Evolutionary conservation across 2,329 filamentous ascomycete species (phyloP).

Genomic region (Aureobasidium sp.): DNA sequence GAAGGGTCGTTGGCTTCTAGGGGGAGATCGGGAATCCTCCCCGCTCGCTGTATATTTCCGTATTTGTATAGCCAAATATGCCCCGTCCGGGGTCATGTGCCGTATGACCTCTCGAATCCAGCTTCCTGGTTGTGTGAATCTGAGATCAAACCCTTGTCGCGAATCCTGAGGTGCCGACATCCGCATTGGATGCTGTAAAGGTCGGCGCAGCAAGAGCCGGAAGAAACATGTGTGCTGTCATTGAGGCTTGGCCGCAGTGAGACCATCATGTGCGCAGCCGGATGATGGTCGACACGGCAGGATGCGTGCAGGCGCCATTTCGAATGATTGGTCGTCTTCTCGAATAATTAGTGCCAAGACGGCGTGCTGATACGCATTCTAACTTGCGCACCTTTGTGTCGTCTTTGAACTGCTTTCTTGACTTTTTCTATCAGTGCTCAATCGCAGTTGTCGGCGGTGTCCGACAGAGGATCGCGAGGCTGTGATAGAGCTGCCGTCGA

Average conservation of each 20-base stretch:
- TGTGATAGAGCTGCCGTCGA: background rate
- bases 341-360: background rate
- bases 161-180: conserved; percentile 4
- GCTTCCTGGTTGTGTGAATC: background rate
- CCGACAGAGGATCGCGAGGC: background rate
- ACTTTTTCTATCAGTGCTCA: background rate
- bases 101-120: background rate
- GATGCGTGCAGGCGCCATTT: background rate
- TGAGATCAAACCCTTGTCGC: background rate
- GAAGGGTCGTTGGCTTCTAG: conserved; percentile 35
- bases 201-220: background rate
- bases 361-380: background rate
- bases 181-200: background rate
- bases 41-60: conserved; percentile 8
- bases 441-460: background rate
- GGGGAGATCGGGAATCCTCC: background rate
- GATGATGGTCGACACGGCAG: conserved; percentile 1
- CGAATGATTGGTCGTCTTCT: conserved; percentile 7
- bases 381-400: background rate
- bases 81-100: background rate
- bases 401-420: background rate
- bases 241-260: conserved; percentile 9
- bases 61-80: background rate
- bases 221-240: conserved; percentile 5
- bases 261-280: background rate